Evolutionary conservation across 176 grass and related monocot genomes (phyloP).

Genomic region (Elymus sibiricus): DNA sequence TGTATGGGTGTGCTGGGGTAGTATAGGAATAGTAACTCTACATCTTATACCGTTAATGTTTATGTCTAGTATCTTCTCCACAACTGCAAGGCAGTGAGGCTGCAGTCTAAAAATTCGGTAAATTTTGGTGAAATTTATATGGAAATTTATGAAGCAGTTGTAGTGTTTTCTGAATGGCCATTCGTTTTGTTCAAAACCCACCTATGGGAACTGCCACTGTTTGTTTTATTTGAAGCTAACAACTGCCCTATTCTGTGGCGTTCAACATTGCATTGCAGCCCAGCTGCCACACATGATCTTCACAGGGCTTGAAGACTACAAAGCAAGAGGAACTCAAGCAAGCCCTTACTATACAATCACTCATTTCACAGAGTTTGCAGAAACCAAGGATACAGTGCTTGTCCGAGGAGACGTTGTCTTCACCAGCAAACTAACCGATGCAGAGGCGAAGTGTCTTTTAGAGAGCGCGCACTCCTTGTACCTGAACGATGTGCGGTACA

Average conservation of each 20-base stretch:
- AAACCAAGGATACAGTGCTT: slow-evolving; percentile 74
- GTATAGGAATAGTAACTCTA: neutral
- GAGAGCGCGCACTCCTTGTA: slow-evolving; percentile 86
- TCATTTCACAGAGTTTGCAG: slow-evolving; percentile 75
- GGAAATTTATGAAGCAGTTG: neutral
- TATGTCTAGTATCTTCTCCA: neutral
- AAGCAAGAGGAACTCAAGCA: slow-evolving; percentile 93
- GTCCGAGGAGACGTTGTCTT: slow-evolving; percentile 87
- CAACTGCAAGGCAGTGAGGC: neutral
- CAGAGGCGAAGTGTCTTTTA: slow-evolving; percentile 71
- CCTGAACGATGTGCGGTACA: slow-evolving; percentile 78
- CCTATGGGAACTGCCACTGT: neutral
- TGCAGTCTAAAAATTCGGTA: neutral
- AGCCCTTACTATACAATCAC: slow-evolving; percentile 81
- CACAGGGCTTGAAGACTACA: slow-evolving; percentile 95
- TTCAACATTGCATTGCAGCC: slow-evolving; percentile 38
- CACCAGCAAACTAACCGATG: slow-evolving; percentile 77
- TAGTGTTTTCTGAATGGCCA: neutral
- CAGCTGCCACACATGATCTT: slow-evolving; percentile 91
- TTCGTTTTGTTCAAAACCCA: neutral
- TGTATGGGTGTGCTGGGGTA: neutral
- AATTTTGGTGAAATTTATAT: neutral
- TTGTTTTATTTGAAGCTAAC: neutral
- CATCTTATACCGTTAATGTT: neutral
- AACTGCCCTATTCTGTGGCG: neutral